A percentile compares a stretch with the other conserved stretches of the same genome.
phyloP scores from a whole-genome alignment of 306 rosid genomes.

The Trifolium fragiferum region DNA sequence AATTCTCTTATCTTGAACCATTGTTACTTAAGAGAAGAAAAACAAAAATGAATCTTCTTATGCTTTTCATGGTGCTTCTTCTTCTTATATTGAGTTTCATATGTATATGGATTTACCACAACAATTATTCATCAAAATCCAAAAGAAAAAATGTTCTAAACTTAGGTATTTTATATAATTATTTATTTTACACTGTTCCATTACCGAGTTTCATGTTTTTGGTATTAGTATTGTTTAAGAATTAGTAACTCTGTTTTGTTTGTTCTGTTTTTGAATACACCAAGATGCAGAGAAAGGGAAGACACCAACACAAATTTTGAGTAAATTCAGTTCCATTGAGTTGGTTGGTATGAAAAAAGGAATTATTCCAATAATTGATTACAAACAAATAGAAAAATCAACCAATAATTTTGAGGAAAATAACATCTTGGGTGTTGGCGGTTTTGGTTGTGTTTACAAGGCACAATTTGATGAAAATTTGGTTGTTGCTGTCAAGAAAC shows the following conservation, averaged over 20 bases:
- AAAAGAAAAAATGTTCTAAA: conserved; percentile 45
- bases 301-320: conserved; percentile 50
- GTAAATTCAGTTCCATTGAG: conserved; percentile 61
- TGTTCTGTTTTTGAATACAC: conserved; percentile 42
- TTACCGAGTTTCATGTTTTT: conserved; percentile 7
- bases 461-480: conserved; percentile 75
- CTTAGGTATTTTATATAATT: conserved; percentile 40
- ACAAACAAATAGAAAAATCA: conserved; percentile 67
- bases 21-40: neutral
- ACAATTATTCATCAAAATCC: conserved; percentile 46
- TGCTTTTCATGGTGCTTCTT: neutral
- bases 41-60: neutral
- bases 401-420: conserved; percentile 67
- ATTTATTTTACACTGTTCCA: neutral
- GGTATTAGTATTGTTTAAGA: neutral
- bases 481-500: conserved; percentile 80
- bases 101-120: conserved; percentile 62
- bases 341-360: conserved; percentile 66
- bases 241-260: neutral
- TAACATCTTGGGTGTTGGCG: conserved; percentile 86
- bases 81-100: conserved; percentile 36
- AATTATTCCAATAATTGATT: conserved; percentile 69
- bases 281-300: conserved; percentile 79
- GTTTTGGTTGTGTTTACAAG: conserved; percentile 92
- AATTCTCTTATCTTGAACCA: neutral